These are phyloP conservation scores for Cicer bijugum DNA, from an alignment of 306 rosid species.

Conservation along the genomic window DNA sequence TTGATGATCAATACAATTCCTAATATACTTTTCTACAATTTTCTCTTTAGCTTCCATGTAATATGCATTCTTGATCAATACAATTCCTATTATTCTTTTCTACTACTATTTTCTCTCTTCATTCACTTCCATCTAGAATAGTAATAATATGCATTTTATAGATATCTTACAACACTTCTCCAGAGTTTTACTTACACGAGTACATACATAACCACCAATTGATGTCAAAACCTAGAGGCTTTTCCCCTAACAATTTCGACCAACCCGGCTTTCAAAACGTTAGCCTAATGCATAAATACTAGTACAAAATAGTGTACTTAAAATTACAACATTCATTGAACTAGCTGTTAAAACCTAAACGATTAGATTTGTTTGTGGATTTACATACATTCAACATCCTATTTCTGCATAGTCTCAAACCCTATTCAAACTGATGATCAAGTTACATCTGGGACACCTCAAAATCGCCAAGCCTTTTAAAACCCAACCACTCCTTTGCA, in stretches of 20 bases:
- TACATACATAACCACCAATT: slow-evolving; percentile 17
- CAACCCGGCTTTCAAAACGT: neutral
- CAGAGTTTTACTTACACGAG: slow-evolving; percentile 16
- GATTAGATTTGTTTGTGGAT: slow-evolving; percentile 26
- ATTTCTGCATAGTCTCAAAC: slow-evolving; percentile 26
- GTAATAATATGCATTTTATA: neutral
- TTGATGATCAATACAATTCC: too few species aligned
- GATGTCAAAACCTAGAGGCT: slow-evolving; percentile 20
- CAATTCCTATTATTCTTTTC: too few species aligned
- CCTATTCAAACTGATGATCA: slow-evolving; percentile 25
- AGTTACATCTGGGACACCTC: slow-evolving; percentile 37
- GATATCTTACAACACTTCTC: neutral
- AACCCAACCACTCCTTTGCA: slow-evolving; percentile 14
- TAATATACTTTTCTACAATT: too few species aligned
- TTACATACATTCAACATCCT: slow-evolving; percentile 35
- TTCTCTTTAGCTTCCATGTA: too few species aligned
- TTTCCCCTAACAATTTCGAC: neutral
- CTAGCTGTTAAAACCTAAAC: slow-evolving; percentile 13
- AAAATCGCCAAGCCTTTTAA: slow-evolving; percentile 29
- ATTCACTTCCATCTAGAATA: too few species aligned
- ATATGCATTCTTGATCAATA: too few species aligned
- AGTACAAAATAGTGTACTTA: neutral
- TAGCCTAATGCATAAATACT: slow-evolving; percentile 22
- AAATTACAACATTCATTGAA: slow-evolving; percentile 30
- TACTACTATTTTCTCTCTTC: too few species aligned